Conservation (phyloP, 2,329 filamentous ascomycete genomes). For the Coniella lustricola region DNA sequence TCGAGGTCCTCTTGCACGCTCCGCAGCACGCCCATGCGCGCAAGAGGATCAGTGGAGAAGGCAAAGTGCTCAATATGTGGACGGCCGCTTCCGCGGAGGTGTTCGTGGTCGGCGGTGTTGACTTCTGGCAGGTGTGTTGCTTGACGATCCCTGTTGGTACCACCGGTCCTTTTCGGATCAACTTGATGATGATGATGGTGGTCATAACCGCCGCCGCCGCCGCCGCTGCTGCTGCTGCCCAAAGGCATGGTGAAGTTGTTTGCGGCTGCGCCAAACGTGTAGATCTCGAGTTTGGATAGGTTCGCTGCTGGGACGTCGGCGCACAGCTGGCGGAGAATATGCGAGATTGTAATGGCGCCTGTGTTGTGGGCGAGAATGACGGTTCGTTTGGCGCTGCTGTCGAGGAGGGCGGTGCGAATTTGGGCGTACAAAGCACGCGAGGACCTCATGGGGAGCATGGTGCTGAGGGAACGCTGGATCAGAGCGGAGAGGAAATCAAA, state of each 20-base stretch:
- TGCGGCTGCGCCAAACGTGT: conserved; percentile 36
- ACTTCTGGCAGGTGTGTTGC: conserved; percentile 18
- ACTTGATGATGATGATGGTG: conserved; percentile 3
- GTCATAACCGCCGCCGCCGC: too few relatives aligned
- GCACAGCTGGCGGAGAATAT: conserved; percentile 30
- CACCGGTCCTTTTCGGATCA: conserved; percentile 11
- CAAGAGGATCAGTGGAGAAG: conserved; percentile 30
- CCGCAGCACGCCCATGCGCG: conserved; percentile 30
- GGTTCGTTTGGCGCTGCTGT: conserved; percentile 26
- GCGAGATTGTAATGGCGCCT: conserved; percentile 29
- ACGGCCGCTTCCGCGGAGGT: not conserved
- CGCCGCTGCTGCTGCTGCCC: conserved; percentile 14
- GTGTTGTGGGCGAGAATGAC: conserved; percentile 34
- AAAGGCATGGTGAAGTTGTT: conserved; percentile 31
- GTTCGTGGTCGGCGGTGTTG: conserved; percentile 12
- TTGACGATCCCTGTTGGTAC: too few relatives aligned
- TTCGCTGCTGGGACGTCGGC: conserved; percentile 30
- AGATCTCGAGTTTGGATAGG: conserved; percentile 34
- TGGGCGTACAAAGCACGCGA: conserved; percentile 29
- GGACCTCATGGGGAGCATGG: conserved; percentile 24
- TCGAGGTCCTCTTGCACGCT: conserved; percentile 29
- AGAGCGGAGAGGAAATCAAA: conserved; percentile 41
- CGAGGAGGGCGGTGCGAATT: conserved; percentile 29
- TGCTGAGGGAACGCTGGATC: conserved; percentile 23
- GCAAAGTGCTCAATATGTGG: conserved; percentile 32